These are phyloP conservation scores for Ricinus communis DNA, from an alignment of 345 rosid species.

Conservation along the genomic window DNA sequence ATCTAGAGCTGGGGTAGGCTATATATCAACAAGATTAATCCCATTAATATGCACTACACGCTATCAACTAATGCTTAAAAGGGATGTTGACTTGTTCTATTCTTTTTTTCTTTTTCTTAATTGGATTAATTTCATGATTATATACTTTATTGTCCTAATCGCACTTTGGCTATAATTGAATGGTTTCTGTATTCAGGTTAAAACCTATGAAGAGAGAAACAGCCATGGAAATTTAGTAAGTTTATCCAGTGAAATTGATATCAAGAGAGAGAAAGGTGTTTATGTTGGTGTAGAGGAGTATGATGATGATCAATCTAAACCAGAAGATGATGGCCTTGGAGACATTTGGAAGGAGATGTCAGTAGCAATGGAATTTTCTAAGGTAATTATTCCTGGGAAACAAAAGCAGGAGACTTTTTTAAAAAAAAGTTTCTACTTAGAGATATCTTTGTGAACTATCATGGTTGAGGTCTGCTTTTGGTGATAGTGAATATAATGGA, in stretches of 20 bases:
- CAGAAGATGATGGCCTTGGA: conserved; percentile 65
- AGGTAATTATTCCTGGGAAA: conserved; percentile 41
- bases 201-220: conserved; percentile 16
- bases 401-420: no score
- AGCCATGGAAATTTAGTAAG: conserved; percentile 21
- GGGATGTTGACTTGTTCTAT: background rate
- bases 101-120: background rate
- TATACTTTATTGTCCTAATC: background rate
- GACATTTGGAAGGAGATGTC: conserved; percentile 90
- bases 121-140: background rate
- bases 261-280: conserved; percentile 52
- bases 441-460: background rate
- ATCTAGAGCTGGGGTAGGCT: background rate
- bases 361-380: conserved; percentile 61
- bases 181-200: conserved; percentile 26
- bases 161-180: conserved; percentile 9
- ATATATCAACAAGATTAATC: background rate
- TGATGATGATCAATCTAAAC: conserved; percentile 38
- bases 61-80: background rate
- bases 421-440: background rate
- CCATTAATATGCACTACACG: background rate
- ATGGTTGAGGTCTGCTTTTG: background rate
- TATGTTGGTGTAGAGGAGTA: conserved; percentile 62
- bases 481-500: background rate
- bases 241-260: conserved; percentile 22